Base-by-base conservation (phyloP, 2,329 filamentous ascomycete species). In the Stemphylium beticola region DNA sequence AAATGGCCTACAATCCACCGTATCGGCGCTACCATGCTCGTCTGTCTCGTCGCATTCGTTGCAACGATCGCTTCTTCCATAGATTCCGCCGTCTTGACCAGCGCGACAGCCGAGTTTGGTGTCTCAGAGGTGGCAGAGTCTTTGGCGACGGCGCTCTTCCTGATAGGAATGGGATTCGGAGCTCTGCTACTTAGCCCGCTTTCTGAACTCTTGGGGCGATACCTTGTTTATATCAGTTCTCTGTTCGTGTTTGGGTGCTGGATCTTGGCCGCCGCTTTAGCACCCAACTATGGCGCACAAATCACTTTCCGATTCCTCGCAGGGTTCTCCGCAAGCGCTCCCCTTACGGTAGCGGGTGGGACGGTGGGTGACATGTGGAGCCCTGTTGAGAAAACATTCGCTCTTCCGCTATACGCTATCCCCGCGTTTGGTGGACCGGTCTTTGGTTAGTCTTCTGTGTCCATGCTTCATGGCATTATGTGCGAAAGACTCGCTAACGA, bases 1-100 rank as follows among this genome's bases (percentile, higher is more conserved):
- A 40, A 53, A 15, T 53, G 40, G 38, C 44, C 51, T 38, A 49
- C 45, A 11, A 34, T 49, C 14, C 45, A 53, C n/a, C 51, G 45
- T 43, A 33, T 49, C 12, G 39, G 39, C 17, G 51, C 45, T 17
- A 53, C 51, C 24, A 29, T 53, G 20, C 51, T 53, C 18, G 45
- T 56, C 34, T 81, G 41, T 12, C 40, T 51, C 17, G 46, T 87
- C 26, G 82, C 76, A 0, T 79, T 82, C 24, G 76, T 82, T 0
- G 81, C 85, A 0, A 78, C 78, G 3, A 74, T 79, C 1, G 82
- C 83, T 0, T 82, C 80, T 4, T 79, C 82, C 0, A 83, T 86
- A 36, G 82, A 85, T 49, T 80, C 81, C 0, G 77, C 76, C 0
- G 79, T 81, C 1, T 57, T 83, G 0, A 73, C 74, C 0, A 77